A percentile compares a stretch with the other conserved stretches of the same genome.
These are phyloP conservation scores for Fusarium piperis DNA, from an alignment of 2,329 filamentous ascomycete genomes.

Conservation along the genomic window DNA sequence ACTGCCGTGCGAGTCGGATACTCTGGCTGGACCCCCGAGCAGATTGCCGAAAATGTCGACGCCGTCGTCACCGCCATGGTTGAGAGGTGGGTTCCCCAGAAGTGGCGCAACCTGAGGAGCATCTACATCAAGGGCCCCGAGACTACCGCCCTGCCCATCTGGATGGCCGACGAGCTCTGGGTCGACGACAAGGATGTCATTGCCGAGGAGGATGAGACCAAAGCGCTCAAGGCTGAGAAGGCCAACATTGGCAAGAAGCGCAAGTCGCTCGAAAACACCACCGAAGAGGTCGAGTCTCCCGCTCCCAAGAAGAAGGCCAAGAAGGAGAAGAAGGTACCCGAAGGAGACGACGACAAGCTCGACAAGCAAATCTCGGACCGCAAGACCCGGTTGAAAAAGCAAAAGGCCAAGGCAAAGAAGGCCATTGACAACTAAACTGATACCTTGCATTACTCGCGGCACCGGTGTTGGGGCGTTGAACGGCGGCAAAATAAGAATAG, in stretches of 20 bases:
- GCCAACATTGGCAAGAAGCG: constrained; percentile 73
- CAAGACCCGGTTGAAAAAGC: constrained; percentile 67
- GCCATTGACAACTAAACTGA: constrained; percentile 58
- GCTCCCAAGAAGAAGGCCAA: constrained; percentile 52
- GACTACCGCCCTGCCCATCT: constrained; percentile 91
- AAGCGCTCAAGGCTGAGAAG: constrained; percentile 57
- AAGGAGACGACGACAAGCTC: constrained; percentile 62
- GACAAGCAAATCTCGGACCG: constrained; percentile 69
- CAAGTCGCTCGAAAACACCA: constrained; percentile 56
- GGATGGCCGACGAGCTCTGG: constrained; percentile 94
- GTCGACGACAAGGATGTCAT: constrained; percentile 79
- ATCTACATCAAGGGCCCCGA: constrained; percentile 92
- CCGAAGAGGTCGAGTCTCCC: constrained; percentile 57
- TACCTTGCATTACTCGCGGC: constrained; percentile 41
- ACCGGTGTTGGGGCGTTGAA: constrained; percentile 49
- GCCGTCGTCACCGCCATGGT: constrained; percentile 76
- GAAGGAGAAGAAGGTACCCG: constrained; percentile 48
- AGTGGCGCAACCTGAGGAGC: constrained; percentile 86
- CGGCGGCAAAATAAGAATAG: constrained; percentile 38
- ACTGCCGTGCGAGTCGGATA: constrained; percentile 84
- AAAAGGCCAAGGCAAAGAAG: constrained; percentile 66
- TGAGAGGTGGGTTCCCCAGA: constrained; percentile 82
- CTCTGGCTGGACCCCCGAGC: constrained; percentile 76
- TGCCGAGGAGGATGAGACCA: constrained; percentile 64
- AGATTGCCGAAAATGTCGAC: constrained; percentile 83